Conservation (phyloP, 495 filamentous ascomycete species). For the Neurospora pannonica region DNA sequence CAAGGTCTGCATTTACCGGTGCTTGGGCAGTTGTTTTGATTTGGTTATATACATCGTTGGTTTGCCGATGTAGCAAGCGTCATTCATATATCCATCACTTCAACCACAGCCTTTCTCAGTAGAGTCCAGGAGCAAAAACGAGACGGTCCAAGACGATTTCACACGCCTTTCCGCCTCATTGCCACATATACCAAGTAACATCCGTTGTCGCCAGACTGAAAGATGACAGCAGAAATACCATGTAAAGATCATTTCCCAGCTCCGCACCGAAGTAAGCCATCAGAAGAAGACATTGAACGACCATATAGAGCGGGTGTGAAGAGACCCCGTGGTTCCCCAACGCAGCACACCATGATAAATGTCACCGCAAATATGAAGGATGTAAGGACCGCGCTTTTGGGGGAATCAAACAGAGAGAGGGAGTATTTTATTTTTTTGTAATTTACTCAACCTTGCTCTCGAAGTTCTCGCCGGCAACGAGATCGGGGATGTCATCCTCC, state of each 20-base stretch:
- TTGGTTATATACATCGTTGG: neutral
- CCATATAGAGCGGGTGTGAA: neutral
- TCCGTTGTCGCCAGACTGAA: neutral
- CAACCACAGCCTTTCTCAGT: neutral
- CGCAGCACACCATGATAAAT: neutral
- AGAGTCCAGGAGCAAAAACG: neutral
- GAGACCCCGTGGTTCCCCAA: neutral
- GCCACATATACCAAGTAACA: neutral
- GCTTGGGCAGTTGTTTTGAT: neutral
- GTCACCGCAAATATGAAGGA: neutral
- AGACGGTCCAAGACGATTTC: neutral
- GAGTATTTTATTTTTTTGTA: conserved; percentile 10
- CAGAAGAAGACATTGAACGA: neutral
- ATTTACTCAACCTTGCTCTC: conserved; percentile 88
- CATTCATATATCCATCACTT: neutral
- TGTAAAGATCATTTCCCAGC: neutral
- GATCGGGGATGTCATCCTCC: conserved; percentile 88
- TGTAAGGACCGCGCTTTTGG: neutral
- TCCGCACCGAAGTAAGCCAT: neutral
- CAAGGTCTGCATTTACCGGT: neutral
- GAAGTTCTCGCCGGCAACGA: conserved; percentile 94
- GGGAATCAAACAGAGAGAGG: neutral
- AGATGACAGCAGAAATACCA: neutral
- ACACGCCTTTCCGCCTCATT: neutral
- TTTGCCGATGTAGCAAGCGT: neutral